A percentile compares a stretch with the other conserved stretches of the same genome.
Evolutionary conservation across 2,329 filamentous ascomycete genomes (phyloP).

Genomic region (Chrysoporthe cubensis): DNA sequence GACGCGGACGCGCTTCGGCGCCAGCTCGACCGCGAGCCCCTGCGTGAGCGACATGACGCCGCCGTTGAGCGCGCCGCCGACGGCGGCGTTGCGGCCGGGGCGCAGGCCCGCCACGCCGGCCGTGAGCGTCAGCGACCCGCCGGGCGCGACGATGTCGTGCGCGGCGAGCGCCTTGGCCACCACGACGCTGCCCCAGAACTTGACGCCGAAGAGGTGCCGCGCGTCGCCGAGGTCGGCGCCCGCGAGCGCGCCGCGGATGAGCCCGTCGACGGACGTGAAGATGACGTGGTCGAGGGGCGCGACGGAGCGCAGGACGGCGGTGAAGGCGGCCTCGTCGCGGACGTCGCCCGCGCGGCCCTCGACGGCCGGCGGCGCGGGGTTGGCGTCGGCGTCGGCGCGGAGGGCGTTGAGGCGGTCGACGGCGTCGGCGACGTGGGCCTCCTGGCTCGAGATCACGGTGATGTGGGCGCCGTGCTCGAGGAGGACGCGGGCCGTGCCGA

Average conservation of each 20-base stretch:
- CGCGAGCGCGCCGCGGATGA: conserved; percentile 42
- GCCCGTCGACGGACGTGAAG: conserved; percentile 43
- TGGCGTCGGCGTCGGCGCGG: background rate
- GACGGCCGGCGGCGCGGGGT: conserved; percentile 26
- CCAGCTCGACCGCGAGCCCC: conserved; percentile 36
- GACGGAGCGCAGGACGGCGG: conserved; percentile 36
- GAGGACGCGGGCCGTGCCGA: conserved; percentile 42
- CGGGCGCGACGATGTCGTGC: conserved; percentile 42
- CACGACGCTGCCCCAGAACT: conserved; percentile 45
- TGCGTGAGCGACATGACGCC: conserved; percentile 37
- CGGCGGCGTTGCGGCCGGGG: conserved; percentile 42
- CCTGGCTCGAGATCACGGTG: conserved; percentile 41
- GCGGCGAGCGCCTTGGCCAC: conserved; percentile 42
- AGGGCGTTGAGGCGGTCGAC: conserved; percentile 34
- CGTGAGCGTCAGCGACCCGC: conserved; percentile 44
- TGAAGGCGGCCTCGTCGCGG: conserved; percentile 40
- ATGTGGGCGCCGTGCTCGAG: conserved; percentile 42
- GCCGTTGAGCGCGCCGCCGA: conserved; percentile 40
- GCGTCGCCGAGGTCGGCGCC: conserved; percentile 40
- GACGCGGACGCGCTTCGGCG: conserved; percentile 36
- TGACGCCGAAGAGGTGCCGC: conserved; percentile 43
- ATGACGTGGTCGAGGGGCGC: conserved; percentile 45
- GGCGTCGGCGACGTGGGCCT: conserved; percentile 38
- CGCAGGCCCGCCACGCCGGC: conserved; percentile 41
- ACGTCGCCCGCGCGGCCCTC: conserved; percentile 41